phyloP scores from a whole-genome alignment of 1,139 yeast genomes.

The Suhomyces chickasaworum region DNA sequence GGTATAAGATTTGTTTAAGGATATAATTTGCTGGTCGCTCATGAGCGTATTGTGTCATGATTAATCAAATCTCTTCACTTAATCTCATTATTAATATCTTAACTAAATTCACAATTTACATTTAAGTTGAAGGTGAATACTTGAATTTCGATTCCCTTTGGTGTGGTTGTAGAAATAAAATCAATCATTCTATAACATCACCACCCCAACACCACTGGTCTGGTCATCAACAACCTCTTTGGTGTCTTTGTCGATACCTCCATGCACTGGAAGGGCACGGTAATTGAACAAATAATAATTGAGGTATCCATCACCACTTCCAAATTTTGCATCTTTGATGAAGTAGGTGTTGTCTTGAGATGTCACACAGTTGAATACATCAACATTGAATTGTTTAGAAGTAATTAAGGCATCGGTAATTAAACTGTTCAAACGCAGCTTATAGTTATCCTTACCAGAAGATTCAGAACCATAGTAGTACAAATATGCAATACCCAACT shows the following conservation, averaged over 20 bases:
- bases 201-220: constrained; percentile 87
- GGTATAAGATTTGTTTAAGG: too few relatives aligned
- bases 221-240: constrained; percentile 53
- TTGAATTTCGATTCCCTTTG: too few relatives aligned
- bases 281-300: constrained; percentile 92
- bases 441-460: constrained; percentile 37
- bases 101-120: too few relatives aligned
- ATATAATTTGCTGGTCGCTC: too few relatives aligned
- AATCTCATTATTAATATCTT: too few relatives aligned
- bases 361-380: constrained; percentile 91
- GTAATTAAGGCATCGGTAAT: constrained; percentile 77
- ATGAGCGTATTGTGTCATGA: too few relatives aligned
- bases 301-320: constrained; percentile 90
- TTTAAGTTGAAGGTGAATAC: too few relatives aligned
- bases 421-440: constrained; percentile 59
- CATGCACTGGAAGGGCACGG: constrained; percentile 74
- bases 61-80: too few relatives aligned
- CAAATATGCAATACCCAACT: constrained; percentile 82
- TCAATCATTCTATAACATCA: constrained; percentile 54
- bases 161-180: too few relatives aligned
- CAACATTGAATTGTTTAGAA: constrained; percentile 68
- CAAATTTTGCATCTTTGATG: constrained; percentile 81
- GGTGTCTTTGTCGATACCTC: constrained; percentile 66
- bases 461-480: constrained; percentile 85
- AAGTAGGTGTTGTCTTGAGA: constrained; percentile 87